Percentiles rank a stretch among this genome's conserved stretches.
Conservation (phyloP, 306 rosid genomes). For the Myrica gale region DNA sequence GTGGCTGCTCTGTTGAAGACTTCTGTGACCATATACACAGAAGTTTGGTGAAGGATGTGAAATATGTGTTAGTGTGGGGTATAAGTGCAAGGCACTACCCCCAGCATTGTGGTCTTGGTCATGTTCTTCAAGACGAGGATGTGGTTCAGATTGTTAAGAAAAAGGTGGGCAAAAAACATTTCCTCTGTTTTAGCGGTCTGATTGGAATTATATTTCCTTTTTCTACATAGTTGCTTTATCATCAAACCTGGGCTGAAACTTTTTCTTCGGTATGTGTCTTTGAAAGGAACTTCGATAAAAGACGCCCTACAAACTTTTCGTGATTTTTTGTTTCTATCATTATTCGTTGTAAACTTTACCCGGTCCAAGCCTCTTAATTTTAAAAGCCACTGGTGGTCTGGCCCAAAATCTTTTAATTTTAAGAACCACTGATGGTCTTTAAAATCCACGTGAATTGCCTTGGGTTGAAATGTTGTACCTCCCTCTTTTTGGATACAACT, state of each 20-base stretch:
- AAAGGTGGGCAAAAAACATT: conserved; percentile 55
- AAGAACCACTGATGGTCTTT: too few relatives aligned
- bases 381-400: too few relatives aligned
- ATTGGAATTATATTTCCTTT: background rate
- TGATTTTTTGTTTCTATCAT: background rate
- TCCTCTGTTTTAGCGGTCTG: conserved; percentile 16
- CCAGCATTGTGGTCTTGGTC: conserved; percentile 89
- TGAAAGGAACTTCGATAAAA: background rate
- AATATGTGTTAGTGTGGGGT: conserved; percentile 98
- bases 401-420: too few relatives aligned
- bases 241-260: background rate
- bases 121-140: conserved; percentile 77
- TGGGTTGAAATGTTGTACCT: too few relatives aligned
- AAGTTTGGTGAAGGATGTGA: conserved; percentile 93
- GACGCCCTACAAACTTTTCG: background rate
- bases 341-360: background rate
- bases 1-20: conserved; percentile 94
- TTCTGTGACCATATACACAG: conserved; percentile 98
- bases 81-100: conserved; percentile 93
- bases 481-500: background rate
- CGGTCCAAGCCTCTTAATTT: too few relatives aligned
- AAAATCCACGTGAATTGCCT: too few relatives aligned
- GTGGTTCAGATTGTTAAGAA: conserved; percentile 99
- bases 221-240: conserved; percentile 1
- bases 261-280: background rate